Conservation (phyloP, 805 yeast genomes). For the Metschnikowia colocasiae region DNA sequence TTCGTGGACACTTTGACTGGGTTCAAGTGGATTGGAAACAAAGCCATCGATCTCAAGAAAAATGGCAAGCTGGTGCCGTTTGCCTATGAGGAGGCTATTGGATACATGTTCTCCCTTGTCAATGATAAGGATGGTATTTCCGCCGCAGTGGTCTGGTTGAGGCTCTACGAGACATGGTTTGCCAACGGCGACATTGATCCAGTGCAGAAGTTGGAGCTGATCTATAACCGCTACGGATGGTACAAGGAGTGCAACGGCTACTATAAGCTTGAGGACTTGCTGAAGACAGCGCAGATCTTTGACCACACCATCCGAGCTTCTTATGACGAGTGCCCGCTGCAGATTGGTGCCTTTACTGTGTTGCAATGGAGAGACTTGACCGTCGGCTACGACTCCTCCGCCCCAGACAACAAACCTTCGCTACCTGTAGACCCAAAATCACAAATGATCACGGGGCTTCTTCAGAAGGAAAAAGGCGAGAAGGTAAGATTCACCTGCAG, state of each 20-base stretch:
- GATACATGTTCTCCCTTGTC: conserved; percentile 80
- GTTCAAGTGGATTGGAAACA: conserved; percentile 95
- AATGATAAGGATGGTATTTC: conserved; percentile 93
- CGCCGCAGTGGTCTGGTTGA: conserved; percentile 73
- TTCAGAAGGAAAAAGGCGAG: conserved; percentile 27
- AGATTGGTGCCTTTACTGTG: conserved; percentile 58
- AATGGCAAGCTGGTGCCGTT: conserved; percentile 74
- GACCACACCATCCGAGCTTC: conserved; percentile 40
- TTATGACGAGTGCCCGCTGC: conserved; percentile 37
- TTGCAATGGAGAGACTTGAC: conserved; percentile 81
- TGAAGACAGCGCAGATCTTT: conserved; percentile 54
- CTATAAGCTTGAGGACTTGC: conserved; percentile 58
- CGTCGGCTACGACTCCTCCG: conserved; percentile 69
- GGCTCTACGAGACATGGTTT: conserved; percentile 58
- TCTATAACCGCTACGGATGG: conserved; percentile 68
- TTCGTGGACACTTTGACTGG: conserved; percentile 88
- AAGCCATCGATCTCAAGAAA: conserved; percentile 65
- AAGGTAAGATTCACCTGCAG: conserved; percentile 74
- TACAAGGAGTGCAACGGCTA: conserved; percentile 86
- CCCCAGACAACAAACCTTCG: conserved; percentile 52
- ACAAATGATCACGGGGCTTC: conserved; percentile 79
- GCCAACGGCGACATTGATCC: conserved; percentile 35
- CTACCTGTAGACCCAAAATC: conserved; percentile 70
- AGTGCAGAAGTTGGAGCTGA: conserved; percentile 50
- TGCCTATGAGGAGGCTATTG: conserved; percentile 94